Percentiles rank a stretch among this genome's conserved stretches.
phyloP scores from a whole-genome alignment of 1,139 yeast genomes.

The Pichia sp. region DNA sequence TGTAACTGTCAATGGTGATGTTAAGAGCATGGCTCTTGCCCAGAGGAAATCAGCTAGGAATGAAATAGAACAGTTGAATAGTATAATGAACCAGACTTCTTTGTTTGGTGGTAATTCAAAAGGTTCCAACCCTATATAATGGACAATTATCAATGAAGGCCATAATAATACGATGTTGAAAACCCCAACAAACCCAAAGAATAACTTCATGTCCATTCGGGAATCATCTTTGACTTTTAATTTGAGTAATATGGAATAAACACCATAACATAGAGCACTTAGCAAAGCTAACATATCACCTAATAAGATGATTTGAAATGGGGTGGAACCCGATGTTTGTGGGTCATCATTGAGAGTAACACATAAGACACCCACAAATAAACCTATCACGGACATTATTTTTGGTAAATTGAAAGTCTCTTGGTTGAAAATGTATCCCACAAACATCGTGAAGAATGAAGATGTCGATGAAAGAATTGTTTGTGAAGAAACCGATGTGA shows the following conservation, averaged over 20 bases:
- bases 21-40: conserved; percentile 92
- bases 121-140: conserved; percentile 60
- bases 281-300: conserved; percentile 81
- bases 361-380: conserved; percentile 75
- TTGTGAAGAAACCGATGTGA: conserved; percentile 91
- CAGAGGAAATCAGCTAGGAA: conserved; percentile 89
- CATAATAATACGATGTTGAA: conserved; percentile 74
- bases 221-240: conserved; percentile 69
- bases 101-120: conserved; percentile 66
- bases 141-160: conserved; percentile 74
- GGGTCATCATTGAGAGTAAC: conserved; percentile 52
- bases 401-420: conserved; percentile 69
- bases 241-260: conserved; percentile 87
- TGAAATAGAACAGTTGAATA: conserved; percentile 71
- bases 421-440: conserved; percentile 73
- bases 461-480: conserved; percentile 91
- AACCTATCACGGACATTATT: conserved; percentile 47
- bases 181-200: conserved; percentile 93
- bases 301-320: conserved; percentile 41
- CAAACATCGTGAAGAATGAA: conserved; percentile 82
- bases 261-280: conserved; percentile 86
- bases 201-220: conserved; percentile 76
- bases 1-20: conserved; percentile 93
- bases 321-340: conserved; percentile 22
- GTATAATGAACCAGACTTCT: conserved; percentile 52